Percentiles rank a stretch among this genome's conserved stretches.
Evolutionary conservation across 2,329 filamentous ascomycete genomes (phyloP).

Genomic region (Xenoacremonium recifei): DNA sequence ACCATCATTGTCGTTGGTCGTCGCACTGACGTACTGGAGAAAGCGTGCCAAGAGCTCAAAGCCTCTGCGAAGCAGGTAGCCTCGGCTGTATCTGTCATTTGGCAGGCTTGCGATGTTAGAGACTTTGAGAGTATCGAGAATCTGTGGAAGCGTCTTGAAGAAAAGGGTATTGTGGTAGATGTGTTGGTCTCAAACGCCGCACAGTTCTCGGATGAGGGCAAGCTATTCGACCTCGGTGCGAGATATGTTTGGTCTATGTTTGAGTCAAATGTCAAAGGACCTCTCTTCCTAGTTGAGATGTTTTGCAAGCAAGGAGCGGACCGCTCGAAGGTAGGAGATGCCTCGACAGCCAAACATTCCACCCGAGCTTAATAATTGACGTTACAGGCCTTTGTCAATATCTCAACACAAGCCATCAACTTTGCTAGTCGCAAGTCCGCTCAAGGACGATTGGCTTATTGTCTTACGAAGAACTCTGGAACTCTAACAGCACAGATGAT

Average conservation of each 20-base stretch:
- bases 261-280: background rate
- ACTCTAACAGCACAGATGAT: background rate
- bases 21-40: too few relatives aligned
- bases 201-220: background rate
- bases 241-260: background rate
- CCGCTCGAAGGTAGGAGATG: background rate
- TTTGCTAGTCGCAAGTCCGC: background rate
- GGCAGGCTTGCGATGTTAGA: background rate
- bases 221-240: background rate
- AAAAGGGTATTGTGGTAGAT: background rate
- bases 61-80: background rate
- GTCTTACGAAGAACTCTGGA: background rate
- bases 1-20: background rate
- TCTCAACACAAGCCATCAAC: background rate
- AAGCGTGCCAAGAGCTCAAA: background rate
- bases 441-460: background rate
- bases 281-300: too few relatives aligned
- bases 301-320: background rate
- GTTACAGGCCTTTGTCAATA: background rate
- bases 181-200: background rate
- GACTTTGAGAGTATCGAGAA: background rate
- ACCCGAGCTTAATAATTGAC: background rate
- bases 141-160: background rate
- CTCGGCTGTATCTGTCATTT: background rate
- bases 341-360: too few relatives aligned